phyloP scores from a whole-genome alignment of 805 yeast genomes.

The Kuraishia hungarica region DNA sequence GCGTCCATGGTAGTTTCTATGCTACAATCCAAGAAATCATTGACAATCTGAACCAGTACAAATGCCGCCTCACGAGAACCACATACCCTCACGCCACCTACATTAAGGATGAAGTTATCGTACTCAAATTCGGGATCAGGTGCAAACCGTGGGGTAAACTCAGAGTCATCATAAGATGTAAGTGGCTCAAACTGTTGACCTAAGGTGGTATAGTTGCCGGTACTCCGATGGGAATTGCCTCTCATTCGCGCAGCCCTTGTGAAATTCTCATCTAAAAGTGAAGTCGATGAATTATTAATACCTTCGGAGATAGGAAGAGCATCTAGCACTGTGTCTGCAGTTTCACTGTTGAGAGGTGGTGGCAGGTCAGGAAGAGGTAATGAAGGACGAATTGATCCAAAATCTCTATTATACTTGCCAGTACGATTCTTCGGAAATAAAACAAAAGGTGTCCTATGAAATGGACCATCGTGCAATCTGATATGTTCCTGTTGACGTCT shows the following conservation, averaged over 20 bases:
- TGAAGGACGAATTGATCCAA: conserved; percentile 49
- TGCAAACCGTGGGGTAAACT: conserved; percentile 11
- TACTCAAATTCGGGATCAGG: conserved; percentile 31
- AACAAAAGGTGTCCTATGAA: conserved; percentile 70
- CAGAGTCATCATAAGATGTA: conserved; percentile 20
- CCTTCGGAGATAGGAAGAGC: conserved; percentile 18
- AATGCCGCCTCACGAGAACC: conserved; percentile 30
- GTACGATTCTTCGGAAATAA: conserved; percentile 37
- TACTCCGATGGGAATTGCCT: background rate
- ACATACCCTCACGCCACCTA: conserved; percentile 41
- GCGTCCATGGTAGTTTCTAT: conserved; percentile 50
- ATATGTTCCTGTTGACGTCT: conserved; percentile 58
- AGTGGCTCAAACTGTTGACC: conserved; percentile 15
- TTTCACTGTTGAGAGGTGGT: conserved; percentile 44
- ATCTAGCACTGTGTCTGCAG: conserved; percentile 33
- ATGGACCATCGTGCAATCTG: conserved; percentile 69
- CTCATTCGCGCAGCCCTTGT: background rate
- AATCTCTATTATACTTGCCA: conserved; percentile 34
- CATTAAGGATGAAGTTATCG: conserved; percentile 44
- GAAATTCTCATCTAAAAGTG: background rate
- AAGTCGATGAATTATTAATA: background rate
- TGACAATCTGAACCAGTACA: conserved; percentile 19
- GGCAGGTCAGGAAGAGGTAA: conserved; percentile 57
- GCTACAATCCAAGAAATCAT: conserved; percentile 29
- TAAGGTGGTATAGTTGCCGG: conserved; percentile 1